Evolutionary conservation across 2,329 filamentous ascomycete species (phyloP).

Genomic region (Aspergillus pseudoviridinutans): DNA sequence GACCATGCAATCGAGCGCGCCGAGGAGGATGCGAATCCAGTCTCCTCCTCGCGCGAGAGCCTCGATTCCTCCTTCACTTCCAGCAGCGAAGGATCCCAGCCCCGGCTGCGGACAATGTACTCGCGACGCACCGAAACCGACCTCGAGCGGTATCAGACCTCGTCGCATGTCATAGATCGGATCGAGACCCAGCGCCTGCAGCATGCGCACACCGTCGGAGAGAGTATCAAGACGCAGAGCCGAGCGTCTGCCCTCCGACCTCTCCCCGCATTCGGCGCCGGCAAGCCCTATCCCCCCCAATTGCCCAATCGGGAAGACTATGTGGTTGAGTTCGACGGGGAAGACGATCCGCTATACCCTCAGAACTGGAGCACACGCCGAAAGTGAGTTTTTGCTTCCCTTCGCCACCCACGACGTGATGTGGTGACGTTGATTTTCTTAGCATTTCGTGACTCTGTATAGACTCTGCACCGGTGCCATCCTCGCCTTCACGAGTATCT

Average conservation of each 20-base stretch:
- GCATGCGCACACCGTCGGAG: slow-evolving; percentile 38
- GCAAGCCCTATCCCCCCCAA: slow-evolving; percentile 50
- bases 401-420: neutral
- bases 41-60: neutral
- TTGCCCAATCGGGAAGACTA: slow-evolving; percentile 52
- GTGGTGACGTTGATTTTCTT: neutral
- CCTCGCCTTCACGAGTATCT: slow-evolving; percentile 15
- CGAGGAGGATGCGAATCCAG: neutral
- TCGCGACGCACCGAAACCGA: slow-evolving; percentile 30
- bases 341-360: slow-evolving; percentile 48
- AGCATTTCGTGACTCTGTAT: slow-evolving; percentile 21
- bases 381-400: slow-evolving; percentile 35
- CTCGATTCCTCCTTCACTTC: neutral
- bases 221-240: slow-evolving; percentile 22
- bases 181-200: slow-evolving; percentile 31
- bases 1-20: neutral
- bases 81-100: neutral
- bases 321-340: slow-evolving; percentile 52
- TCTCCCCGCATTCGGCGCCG: slow-evolving; percentile 29
- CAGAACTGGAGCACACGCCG: slow-evolving; percentile 50
- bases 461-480: slow-evolving; percentile 21
- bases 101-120: slow-evolving; percentile 23
- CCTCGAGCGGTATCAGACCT: slow-evolving; percentile 25
- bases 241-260: slow-evolving; percentile 15
- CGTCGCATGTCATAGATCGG: slow-evolving; percentile 24